Evolutionary conservation across 139 green algal species (phyloP).

Genomic region (Edaphochlamys debaryana): DNA sequence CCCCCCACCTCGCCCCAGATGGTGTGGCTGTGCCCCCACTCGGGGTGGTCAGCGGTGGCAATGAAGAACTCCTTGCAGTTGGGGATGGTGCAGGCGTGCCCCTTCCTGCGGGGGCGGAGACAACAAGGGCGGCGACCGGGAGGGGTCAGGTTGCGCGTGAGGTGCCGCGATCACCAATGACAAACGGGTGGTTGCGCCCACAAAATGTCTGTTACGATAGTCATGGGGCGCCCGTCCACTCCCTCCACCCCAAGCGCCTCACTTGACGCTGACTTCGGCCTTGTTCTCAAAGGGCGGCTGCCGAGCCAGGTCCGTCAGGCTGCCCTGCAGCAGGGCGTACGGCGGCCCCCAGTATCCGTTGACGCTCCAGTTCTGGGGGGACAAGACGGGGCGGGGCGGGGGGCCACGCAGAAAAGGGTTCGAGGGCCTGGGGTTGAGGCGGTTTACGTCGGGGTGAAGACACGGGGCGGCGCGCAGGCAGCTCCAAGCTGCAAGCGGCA

Average conservation of each 20-base stretch:
- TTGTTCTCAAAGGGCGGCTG: conserved; percentile 51
- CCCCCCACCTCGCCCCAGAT: conserved; percentile 49
- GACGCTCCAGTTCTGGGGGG: conserved; percentile 46
- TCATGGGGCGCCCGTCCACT: too few relatives aligned
- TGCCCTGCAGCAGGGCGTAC: conserved; percentile 56
- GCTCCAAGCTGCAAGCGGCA: not conserved
- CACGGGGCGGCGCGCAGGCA: too few relatives aligned
- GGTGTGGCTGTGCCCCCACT: conserved; percentile 49
- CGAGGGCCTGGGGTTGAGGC: not conserved
- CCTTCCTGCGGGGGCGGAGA: conserved; percentile 17
- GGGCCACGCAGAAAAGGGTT: not conserved
- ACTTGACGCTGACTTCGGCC: conserved; percentile 22
- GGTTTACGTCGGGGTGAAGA: too few relatives aligned
- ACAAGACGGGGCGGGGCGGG: not conserved
- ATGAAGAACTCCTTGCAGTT: conserved; percentile 61
- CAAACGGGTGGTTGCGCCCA: too few relatives aligned
- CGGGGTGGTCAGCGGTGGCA: conserved; percentile 49
- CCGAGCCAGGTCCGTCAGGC: conserved; percentile 32
- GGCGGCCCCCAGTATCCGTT: conserved; percentile 44
- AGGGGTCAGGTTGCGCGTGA: too few relatives aligned
- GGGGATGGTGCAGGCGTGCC: conserved; percentile 57
- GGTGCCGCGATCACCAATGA: too few relatives aligned
- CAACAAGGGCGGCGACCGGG: not conserved
- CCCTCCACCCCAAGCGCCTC: too few relatives aligned
- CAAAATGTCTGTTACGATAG: too few relatives aligned